Evolutionary conservation across 805 yeast species (phyloP).

Genomic region (Wickerhamomyces canadensis): DNA sequence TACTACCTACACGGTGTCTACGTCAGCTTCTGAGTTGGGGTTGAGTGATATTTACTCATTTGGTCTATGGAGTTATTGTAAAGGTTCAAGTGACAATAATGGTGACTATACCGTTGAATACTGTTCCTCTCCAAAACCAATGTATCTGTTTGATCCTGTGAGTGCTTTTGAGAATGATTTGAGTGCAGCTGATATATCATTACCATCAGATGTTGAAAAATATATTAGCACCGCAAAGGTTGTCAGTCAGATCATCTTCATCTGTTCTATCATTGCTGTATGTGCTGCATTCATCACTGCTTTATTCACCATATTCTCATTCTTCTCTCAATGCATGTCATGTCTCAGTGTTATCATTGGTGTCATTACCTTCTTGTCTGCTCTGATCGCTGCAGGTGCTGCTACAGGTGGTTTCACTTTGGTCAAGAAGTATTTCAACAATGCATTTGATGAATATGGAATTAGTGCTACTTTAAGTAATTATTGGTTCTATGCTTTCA

Average conservation of each 20-base stretch:
- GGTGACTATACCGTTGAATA: conserved; percentile 30
- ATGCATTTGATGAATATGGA: conserved; percentile 44
- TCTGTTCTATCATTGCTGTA: conserved; percentile 46
- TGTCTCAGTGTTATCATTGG: conserved; percentile 41
- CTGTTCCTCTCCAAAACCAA: conserved; percentile 52
- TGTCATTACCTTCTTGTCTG: conserved; percentile 32
- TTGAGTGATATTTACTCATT: conserved; percentile 44
- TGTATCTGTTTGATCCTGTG: conserved; percentile 53
- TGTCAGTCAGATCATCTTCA: conserved; percentile 54
- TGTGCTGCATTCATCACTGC: conserved; percentile 35
- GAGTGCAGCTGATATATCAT: conserved; percentile 21
- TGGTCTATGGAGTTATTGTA: conserved; percentile 64
- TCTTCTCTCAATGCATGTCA: conserved; percentile 41
- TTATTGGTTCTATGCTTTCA: conserved; percentile 45
- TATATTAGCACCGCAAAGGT: conserved; percentile 40
- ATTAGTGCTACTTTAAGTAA: conserved; percentile 45
- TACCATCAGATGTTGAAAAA: conserved; percentile 50
- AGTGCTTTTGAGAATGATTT: conserved; percentile 23
- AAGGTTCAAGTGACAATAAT: conserved; percentile 28
- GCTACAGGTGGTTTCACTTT: conserved; percentile 57
- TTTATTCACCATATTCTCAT: conserved; percentile 39
- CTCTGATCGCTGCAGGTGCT: conserved; percentile 44
- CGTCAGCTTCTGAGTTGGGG: conserved; percentile 24
- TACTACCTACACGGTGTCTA: conserved; percentile 9
- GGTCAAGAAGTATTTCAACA: conserved; percentile 46